These are phyloP conservation scores for Salix brachista DNA, from an alignment of 345 rosid genomes.

Conservation along the genomic window DNA sequence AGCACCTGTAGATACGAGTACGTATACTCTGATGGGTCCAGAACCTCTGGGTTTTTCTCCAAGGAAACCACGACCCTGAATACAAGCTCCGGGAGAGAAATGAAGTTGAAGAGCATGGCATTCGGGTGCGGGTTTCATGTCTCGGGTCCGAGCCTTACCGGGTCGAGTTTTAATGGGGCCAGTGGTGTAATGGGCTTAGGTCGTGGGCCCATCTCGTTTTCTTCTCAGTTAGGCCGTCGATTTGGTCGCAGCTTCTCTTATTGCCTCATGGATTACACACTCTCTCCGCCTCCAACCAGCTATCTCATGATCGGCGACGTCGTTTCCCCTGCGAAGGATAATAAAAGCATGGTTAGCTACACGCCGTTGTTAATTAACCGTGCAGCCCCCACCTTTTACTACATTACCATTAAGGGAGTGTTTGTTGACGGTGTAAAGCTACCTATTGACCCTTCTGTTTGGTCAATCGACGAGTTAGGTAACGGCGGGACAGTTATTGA, in stretches of 20 bases:
- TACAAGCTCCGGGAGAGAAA: slow-evolving; percentile 44
- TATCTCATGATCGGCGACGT: slow-evolving; percentile 55
- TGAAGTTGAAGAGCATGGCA: slow-evolving; percentile 35
- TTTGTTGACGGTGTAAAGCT: slow-evolving; percentile 44
- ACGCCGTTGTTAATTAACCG: slow-evolving; percentile 63
- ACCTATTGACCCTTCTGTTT: slow-evolving; percentile 57
- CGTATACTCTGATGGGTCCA: slow-evolving; percentile 66
- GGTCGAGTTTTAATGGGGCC: slow-evolving; percentile 65
- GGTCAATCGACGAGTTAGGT: slow-evolving; percentile 65
- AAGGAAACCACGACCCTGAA: slow-evolving; percentile 55
- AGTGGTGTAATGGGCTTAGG: slow-evolving; percentile 94
- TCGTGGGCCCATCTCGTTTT: slow-evolving; percentile 67
- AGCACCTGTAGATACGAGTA: slow-evolving; percentile 77
- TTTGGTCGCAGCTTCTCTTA: slow-evolving; percentile 77
- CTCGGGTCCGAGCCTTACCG: slow-evolving; percentile 66
- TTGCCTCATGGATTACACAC: slow-evolving; percentile 75
- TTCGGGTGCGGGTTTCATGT: slow-evolving; percentile 82
- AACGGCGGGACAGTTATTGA: slow-evolving; percentile 87
- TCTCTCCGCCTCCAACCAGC: slow-evolving; percentile 81
- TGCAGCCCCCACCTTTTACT: slow-evolving; percentile 69
- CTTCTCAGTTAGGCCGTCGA: slow-evolving; percentile 75
- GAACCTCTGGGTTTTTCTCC: slow-evolving; percentile 61
- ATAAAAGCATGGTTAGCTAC: slow-evolving; percentile 29
- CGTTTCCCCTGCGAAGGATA: slow-evolving; percentile 2
- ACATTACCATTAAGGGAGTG: slow-evolving; percentile 43